Evolutionary conservation across 2,329 filamentous ascomycete species (phyloP), one percentile per base, ranked within the genome.

Genomic region (Colletotrichum magnum): DNA sequence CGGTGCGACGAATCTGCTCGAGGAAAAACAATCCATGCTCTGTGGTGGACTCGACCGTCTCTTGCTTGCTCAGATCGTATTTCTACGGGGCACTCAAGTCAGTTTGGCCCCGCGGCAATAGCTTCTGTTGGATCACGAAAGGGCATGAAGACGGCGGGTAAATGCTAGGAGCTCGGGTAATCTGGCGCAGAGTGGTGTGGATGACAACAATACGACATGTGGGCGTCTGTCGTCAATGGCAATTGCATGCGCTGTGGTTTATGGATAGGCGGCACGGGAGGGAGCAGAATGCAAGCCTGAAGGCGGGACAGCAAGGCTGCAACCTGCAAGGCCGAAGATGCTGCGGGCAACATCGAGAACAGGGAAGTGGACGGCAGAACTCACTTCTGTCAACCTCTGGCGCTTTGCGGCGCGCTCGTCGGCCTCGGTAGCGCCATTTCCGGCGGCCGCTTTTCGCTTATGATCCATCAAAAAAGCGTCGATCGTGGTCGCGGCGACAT

Each of bases 21-120:
- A 97, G 83, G 76, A 97, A 93, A 73, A 87, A 88, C 74, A 93
- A 82, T 45, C 94, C 94, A 75, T 90, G 88, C 64, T 90, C 87
- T 15, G 90, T 91, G 3, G 93, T 95, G 16, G 90, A 90, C 77
- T 93, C 90, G 62, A 82, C 80, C 16, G 88, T 90, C 80, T 95
- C 92, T 72, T 84, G 85, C 66, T 86, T 82, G 56, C 82, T 78
- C 32, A 88, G 79, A 71, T 88, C 84, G 72, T 84, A 87, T 71
- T 83, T 80, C 76, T 81, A 52, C 51, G 43, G 63, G 48, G 21
- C 36, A 39, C 21, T 41, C 70, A 41, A 41, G 26, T 67, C 36
- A 66, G 39, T 41, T 21, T 32, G 7, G 10, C n/a, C 43, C 62
- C 16, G 28, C 32, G 47, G 70, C 54, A 32, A 67, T 21, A 41